Evolutionary conservation across 371 early-diverging fungal species (phyloP).

Genomic region (Neoconidiobolus thromboides): DNA sequence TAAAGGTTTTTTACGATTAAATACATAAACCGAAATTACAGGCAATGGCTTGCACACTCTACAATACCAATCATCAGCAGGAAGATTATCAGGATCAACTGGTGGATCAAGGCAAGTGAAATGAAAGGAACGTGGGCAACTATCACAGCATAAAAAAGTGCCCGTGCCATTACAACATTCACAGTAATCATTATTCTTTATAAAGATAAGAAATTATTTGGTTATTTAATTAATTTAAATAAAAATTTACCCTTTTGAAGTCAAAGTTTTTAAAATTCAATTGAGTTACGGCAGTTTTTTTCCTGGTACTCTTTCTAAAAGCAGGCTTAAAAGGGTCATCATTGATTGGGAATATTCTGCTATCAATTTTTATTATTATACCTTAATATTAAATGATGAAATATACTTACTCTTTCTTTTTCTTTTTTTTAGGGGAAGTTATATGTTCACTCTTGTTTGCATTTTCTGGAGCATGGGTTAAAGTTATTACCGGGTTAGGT

Average conservation of each 20-base stretch:
- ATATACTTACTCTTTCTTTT: no score
- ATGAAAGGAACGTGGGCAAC: conserved; percentile 52
- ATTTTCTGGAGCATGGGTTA: no score
- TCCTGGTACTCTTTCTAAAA: neutral
- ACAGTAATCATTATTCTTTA: conserved; percentile 36
- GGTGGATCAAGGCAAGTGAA: conserved; percentile 54
- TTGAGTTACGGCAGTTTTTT: neutral
- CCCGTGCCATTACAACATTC: conserved; percentile 41
- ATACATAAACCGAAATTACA: conserved; percentile 7
- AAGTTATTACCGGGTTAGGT: no score
- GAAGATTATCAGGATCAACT: conserved; percentile 21
- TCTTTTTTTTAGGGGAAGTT: no score
- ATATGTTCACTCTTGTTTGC: no score
- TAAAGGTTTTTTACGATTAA: neutral
- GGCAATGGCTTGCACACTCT: conserved; percentile 24
- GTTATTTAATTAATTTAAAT: neutral
- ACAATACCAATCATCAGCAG: conserved; percentile 45
- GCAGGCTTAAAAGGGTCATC: no score
- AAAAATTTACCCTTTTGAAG: neutral
- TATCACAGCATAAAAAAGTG: conserved; percentile 49
- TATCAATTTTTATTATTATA: no score
- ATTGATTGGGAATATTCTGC: no score
- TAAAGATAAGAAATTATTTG: neutral
- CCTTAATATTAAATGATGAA: no score
- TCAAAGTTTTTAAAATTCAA: neutral